Evolutionary conservation across 805 yeast genomes (phyloP).

Genomic region (Geotrichum ghanense): DNA sequence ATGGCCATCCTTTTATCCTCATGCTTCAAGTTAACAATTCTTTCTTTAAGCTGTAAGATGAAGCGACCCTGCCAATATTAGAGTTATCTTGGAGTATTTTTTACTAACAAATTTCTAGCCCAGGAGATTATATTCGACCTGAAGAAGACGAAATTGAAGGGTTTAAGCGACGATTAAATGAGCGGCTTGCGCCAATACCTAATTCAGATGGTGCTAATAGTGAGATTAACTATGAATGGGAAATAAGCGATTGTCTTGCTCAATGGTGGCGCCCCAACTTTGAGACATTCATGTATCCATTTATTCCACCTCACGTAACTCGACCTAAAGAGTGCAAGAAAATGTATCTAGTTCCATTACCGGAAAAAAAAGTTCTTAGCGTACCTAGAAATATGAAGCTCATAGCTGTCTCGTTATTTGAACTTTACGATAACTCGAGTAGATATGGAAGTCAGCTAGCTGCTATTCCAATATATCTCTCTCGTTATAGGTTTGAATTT

Average conservation of each 20-base stretch:
- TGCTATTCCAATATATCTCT: constrained; percentile 27
- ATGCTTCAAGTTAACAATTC: constrained; percentile 23
- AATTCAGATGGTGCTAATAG: constrained; percentile 11
- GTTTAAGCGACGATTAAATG: constrained; percentile 14
- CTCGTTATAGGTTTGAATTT: constrained; percentile 24
- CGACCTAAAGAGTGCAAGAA: constrained; percentile 26
- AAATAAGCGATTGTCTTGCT: constrained; percentile 23
- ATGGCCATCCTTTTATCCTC: constrained; percentile 24
- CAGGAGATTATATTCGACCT: constrained; percentile 20
- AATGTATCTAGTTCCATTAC: constrained; percentile 21
- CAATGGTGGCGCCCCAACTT: constrained; percentile 28
- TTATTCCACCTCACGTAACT: constrained; percentile 26
- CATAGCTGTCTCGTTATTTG: constrained; percentile 25
- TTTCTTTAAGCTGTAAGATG: constrained; percentile 21
- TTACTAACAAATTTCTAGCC: constrained; percentile 6
- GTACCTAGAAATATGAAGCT: constrained; percentile 24
- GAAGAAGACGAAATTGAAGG: constrained; percentile 20
- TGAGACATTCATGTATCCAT: constrained; percentile 24
- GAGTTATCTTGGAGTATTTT: neutral
- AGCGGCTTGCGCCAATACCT: constrained; percentile 14
- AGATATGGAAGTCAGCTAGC: constrained; percentile 25
- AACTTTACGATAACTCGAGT: constrained; percentile 22
- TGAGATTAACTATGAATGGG: constrained; percentile 18
- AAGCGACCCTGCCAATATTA: no score
- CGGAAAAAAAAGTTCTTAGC: constrained; percentile 17